Evolutionary conservation across 345 rosid genomes (phyloP), one percentile per base, ranked within the genome.

Genomic region (Eucalyptus pauciflora): DNA sequence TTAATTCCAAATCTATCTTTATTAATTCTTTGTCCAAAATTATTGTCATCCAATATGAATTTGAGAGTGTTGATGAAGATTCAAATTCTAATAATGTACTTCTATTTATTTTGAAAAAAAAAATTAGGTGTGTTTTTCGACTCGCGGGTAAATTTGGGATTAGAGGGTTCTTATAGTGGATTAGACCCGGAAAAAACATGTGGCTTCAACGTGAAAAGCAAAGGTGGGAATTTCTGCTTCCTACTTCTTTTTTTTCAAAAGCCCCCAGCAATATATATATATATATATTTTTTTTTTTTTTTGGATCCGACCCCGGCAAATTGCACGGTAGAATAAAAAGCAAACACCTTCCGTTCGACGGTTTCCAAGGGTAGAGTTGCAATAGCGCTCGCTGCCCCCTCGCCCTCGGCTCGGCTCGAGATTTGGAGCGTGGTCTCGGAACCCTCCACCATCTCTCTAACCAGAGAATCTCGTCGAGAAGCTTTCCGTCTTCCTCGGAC

Each of bases 1-100:
- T 0, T 64, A 8, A 31, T 64, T 64, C 0, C 20, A n/a, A 64
- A 15, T 64, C 0, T n/a, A 0, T 8, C 37, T 2, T 1, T 2
- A 13, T n/a, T 64, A 64, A 64, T n/a, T 0, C 0, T 64, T n/a
- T 16, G 3, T 64, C 2, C 10, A 14, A 64, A 7, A 64, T 14
- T 60, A 11, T 5, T 27, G 31, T 27, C 13, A 29, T 27, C 8
- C 1, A 29, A 62, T 62, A 29, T 1, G 0, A 27, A 62, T 62
- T 13, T 27, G 8, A n/a, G 3, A 2, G 10, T 64, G 5, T n/a
- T 7, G 37, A 64, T 7, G 18, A 64, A n/a, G 11, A n/a, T 15
- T 16, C 1, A 3, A 10, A 10, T 64, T 14, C 2, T 64, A 0
- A 64, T n/a, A 64, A 64, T n/a, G 20, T 4, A 14, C 10, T n/a